A percentile compares a stretch with the other conserved stretches of the same genome.
Conservation (phyloP, 1,139 yeast species). For the Geotrichum phurueaensis region DNA sequence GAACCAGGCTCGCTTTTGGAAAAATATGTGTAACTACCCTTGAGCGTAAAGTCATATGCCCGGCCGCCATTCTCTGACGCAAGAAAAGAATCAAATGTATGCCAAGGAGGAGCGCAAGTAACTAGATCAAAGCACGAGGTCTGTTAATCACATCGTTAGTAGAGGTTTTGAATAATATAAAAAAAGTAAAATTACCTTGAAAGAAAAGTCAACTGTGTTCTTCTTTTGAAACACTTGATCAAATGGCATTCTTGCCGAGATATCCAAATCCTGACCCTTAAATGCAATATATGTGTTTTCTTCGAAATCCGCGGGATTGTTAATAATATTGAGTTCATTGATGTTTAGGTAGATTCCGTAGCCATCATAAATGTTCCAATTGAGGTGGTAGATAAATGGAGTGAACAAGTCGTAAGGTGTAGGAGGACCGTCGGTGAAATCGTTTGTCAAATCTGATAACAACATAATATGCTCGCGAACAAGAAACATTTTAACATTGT, state of each 20-base stretch:
- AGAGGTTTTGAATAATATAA: background rate
- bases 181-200: constrained; percentile 31
- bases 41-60: constrained; percentile 53
- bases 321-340: constrained; percentile 80
- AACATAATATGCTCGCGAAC: constrained; percentile 79
- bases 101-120: constrained; percentile 86
- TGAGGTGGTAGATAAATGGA: constrained; percentile 57
- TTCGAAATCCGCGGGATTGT: constrained; percentile 76
- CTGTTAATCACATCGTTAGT: background rate
- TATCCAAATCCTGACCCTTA: constrained; percentile 54
- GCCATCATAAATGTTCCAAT: constrained; percentile 51
- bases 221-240: constrained; percentile 53
- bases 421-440: constrained; percentile 71
- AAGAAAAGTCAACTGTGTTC: constrained; percentile 48
- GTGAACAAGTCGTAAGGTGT: constrained; percentile 67
- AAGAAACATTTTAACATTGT: constrained; percentile 54
- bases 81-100: constrained; percentile 69
- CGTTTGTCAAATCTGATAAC: constrained; percentile 66
- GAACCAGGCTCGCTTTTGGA: constrained; percentile 56
- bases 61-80: constrained; percentile 58
- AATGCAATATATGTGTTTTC: constrained; percentile 74
- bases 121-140: constrained; percentile 60
- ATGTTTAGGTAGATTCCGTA: constrained; percentile 67
- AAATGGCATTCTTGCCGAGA: constrained; percentile 53
- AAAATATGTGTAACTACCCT: constrained; percentile 63